Conservation (phyloP, 2,329 filamentous ascomycete species). For the Botrytis byssoidea region DNA sequence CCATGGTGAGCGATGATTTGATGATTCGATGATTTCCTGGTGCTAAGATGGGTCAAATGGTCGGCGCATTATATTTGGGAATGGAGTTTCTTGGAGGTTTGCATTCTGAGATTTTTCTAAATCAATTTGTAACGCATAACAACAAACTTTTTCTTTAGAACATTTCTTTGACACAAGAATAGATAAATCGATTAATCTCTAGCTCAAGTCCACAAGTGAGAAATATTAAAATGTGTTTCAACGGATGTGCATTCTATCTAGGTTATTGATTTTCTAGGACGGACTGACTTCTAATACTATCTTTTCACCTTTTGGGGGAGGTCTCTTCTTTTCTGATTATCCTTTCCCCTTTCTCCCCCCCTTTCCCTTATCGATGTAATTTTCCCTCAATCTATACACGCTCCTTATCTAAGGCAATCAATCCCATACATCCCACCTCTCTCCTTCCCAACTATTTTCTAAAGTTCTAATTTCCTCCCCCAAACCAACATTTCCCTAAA, state of each 20-base stretch:
- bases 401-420: neutral
- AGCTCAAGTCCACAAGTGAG: neutral
- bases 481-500: neutral
- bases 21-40: neutral
- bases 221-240: neutral
- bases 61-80: neutral
- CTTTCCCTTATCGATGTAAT: neutral
- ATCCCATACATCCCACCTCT: neutral
- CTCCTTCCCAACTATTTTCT: neutral
- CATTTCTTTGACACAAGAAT: neutral
- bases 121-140: neutral
- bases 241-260: neutral
- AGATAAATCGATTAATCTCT: neutral
- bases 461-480: neutral
- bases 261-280: neutral
- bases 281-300: conserved; percentile 1
- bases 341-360: neutral
- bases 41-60: neutral
- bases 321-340: neutral
- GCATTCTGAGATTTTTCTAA: neutral
- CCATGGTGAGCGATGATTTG: neutral
- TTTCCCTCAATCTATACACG: neutral
- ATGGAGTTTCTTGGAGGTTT: neutral
- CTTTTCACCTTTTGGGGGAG: neutral
- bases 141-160: neutral